phyloP scores from a whole-genome alignment of 371 early-diverging fungal genomes.

The Syncephalastrum monosporum region DNA sequence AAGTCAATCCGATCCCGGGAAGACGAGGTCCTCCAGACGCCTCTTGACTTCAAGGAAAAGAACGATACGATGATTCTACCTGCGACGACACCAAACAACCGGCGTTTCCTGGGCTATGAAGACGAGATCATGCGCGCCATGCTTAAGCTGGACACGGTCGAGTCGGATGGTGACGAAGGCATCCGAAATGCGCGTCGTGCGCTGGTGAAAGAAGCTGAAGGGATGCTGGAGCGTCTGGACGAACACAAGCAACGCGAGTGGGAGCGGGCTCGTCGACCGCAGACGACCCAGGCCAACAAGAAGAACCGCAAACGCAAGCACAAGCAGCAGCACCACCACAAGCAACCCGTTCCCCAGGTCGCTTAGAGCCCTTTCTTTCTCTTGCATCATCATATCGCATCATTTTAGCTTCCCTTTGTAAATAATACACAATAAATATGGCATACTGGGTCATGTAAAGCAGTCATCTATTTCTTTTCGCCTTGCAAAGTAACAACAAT shows the following conservation, averaged over 20 bases:
- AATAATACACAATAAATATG: not conserved
- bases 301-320: too few relatives aligned
- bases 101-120: conserved; percentile 22
- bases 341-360: too few relatives aligned
- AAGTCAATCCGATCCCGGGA: too few relatives aligned
- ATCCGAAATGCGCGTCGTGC: conserved; percentile 36
- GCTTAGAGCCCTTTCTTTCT: too few relatives aligned
- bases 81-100: conserved; percentile 19
- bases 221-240: conserved; percentile 31
- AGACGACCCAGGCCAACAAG: too few relatives aligned
- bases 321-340: too few relatives aligned
- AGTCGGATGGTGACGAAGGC: conserved; percentile 34
- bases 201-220: conserved; percentile 34
- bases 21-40: too few relatives aligned
- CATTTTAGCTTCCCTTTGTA: not conserved
- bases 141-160: conserved; percentile 37
- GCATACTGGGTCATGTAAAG: not conserved
- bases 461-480: conserved; percentile 25
- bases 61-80: conserved; percentile 2
- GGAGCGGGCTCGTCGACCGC: conserved; percentile 19
- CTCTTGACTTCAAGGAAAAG: not conserved
- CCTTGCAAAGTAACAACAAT: conserved; percentile 80
- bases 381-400: too few relatives aligned
- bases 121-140: conserved; percentile 26
- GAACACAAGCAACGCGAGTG: conserved; percentile 46